Evolutionary conservation across 2,329 filamentous ascomycete genomes (phyloP).

Genomic region (Ceratocystiopsis sp.): DNA sequence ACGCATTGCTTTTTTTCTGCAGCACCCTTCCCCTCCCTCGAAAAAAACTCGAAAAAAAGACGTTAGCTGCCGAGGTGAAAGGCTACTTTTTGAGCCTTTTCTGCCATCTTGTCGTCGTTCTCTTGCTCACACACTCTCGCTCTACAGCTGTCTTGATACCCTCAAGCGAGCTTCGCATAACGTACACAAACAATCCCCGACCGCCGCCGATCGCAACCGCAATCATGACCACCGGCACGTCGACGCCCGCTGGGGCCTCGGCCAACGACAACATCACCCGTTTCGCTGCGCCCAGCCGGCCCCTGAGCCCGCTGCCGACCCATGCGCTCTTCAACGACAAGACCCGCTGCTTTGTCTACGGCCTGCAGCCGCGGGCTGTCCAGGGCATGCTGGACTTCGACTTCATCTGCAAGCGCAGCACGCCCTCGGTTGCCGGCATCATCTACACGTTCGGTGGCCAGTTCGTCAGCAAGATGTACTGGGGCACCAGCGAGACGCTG

Average conservation of each 20-base stretch:
- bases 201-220: slow-evolving; percentile 1
- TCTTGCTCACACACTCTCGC: no score
- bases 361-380: slow-evolving; percentile 86
- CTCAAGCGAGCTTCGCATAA: no score
- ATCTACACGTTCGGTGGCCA: slow-evolving; percentile 99
- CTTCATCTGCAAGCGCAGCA: slow-evolving; percentile 99
- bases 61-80: no score
- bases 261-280: slow-evolving; percentile 99
- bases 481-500: slow-evolving; percentile 97
- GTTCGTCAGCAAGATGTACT: slow-evolving; percentile 99
- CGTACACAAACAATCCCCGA: no score
- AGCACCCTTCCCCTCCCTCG: no score
- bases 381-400: slow-evolving; percentile 97
- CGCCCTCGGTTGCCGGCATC: slow-evolving; percentile 92
- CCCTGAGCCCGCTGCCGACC: slow-evolving; percentile 70
- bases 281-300: slow-evolving; percentile 83
- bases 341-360: slow-evolving; percentile 99
- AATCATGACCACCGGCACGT: slow-evolving; percentile 38
- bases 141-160: no score
- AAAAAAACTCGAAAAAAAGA: no score
- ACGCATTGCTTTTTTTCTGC: no score
- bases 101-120: no score
- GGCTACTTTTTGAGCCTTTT: no score
- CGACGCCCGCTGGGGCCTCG: slow-evolving; percentile 35
- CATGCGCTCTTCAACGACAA: slow-evolving; percentile 97